A percentile compares a stretch with the other conserved stretches of the same genome.
phyloP scores from a whole-genome alignment of 2,329 filamentous ascomycete genomes.

The Ascochyta lentis region DNA sequence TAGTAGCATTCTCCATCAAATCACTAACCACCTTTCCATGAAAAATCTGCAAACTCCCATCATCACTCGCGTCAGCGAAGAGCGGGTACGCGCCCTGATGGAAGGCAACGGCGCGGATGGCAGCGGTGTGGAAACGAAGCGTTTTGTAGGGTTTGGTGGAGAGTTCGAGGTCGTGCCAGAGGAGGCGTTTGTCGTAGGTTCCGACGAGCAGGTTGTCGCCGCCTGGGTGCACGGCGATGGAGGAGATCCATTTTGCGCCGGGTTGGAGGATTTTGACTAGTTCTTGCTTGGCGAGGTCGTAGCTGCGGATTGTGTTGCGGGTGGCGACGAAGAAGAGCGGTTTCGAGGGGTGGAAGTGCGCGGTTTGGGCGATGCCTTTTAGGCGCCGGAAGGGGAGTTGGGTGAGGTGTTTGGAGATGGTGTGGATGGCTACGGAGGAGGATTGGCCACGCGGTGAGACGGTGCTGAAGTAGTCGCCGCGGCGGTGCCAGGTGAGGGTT shows the following conservation, averaged over 20 bases:
- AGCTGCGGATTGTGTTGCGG: slow-evolving; percentile 88
- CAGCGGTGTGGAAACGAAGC: slow-evolving; percentile 90
- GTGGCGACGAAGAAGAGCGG: slow-evolving; percentile 97
- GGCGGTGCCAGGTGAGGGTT: slow-evolving; percentile 89
- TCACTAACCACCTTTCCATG: slow-evolving; percentile 95
- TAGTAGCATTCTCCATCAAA: slow-evolving; percentile 93
- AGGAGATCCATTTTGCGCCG: slow-evolving; percentile 92
- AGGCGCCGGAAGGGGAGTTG: slow-evolving; percentile 89
- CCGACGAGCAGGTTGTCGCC: slow-evolving; percentile 95
- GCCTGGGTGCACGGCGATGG: slow-evolving; percentile 89
- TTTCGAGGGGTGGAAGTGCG: slow-evolving; percentile 91
- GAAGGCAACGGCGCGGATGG: slow-evolving; percentile 87
- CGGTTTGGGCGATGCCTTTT: slow-evolving; percentile 80
- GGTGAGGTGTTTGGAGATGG: slow-evolving; percentile 90
- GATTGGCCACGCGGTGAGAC: slow-evolving; percentile 81
- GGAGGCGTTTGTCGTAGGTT: slow-evolving; percentile 88
- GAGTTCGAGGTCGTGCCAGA: slow-evolving; percentile 97
- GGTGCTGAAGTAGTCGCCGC: slow-evolving; percentile 92
- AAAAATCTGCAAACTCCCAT: slow-evolving; percentile 94
- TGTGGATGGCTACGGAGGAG: slow-evolving; percentile 90
- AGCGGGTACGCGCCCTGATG: slow-evolving; percentile 80
- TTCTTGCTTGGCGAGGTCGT: slow-evolving; percentile 90
- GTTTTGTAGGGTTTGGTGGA: slow-evolving; percentile 93
- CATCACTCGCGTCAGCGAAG: slow-evolving; percentile 94
- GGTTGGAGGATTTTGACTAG: slow-evolving; percentile 93